Conservation (phyloP, 441 rosid genomes). For the Euphorbia celastroides region DNA sequence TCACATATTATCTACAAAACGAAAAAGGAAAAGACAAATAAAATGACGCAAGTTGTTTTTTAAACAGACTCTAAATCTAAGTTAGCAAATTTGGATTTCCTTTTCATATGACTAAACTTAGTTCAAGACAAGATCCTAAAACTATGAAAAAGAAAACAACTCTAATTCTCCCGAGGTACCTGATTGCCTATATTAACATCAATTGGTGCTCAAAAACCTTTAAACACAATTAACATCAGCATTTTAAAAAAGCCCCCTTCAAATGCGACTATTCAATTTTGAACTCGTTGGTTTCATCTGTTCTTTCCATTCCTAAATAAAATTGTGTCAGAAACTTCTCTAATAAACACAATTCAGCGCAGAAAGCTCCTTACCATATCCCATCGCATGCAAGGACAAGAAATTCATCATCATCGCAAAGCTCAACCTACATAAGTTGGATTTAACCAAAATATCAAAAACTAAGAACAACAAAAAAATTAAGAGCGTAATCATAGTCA, state of each 20-base stretch:
- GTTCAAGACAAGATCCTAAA: not conserved
- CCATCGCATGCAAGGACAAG: conserved; percentile 92
- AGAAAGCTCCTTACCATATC: conserved; percentile 41
- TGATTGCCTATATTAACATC: too few relatives aligned
- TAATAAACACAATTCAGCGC: not conserved
- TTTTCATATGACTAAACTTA: not conserved
- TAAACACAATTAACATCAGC: too few relatives aligned
- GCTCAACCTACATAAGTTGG: conserved; percentile 51
- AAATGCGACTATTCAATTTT: too few relatives aligned
- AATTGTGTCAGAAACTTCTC: too few relatives aligned
- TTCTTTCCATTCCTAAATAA: too few relatives aligned
- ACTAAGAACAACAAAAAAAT: not conserved
- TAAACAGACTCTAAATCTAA: too few relatives aligned
- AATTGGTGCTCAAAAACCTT: too few relatives aligned
- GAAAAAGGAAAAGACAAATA: too few relatives aligned
- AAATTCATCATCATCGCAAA: conserved; percentile 83
- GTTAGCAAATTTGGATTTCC: not conserved
- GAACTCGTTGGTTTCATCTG: too few relatives aligned
- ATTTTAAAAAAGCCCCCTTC: too few relatives aligned
- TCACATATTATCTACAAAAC: not conserved
- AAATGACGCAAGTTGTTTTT: too few relatives aligned
- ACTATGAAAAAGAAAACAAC: not conserved
- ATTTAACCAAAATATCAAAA: not conserved
- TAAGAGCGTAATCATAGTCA: not conserved
- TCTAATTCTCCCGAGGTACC: not conserved